A percentile compares a stretch with the other conserved stretches of the same genome.
These are phyloP conservation scores for Colletotrichum kahawae DNA, from an alignment of 2,329 filamentous ascomycete species.

Conservation along the genomic window DNA sequence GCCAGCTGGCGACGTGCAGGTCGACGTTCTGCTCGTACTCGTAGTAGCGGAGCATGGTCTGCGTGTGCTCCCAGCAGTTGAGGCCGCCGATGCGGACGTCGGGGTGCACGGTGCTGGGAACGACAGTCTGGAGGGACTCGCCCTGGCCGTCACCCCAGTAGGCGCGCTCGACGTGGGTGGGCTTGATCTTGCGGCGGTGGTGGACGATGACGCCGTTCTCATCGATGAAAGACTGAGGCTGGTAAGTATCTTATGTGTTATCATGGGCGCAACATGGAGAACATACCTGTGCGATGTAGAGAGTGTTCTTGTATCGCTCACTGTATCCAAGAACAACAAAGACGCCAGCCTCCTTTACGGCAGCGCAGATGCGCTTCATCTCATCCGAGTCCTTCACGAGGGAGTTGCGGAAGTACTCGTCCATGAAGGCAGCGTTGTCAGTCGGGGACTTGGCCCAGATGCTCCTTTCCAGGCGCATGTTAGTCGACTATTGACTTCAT, in stretches of 20 bases:
- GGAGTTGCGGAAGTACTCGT: conserved; percentile 51
- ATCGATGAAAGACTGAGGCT: conserved; percentile 53
- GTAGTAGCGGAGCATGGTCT: conserved; percentile 24
- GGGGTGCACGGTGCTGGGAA: conserved; percentile 39
- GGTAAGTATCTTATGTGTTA: neutral
- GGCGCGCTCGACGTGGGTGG: conserved; percentile 51
- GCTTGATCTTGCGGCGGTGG: conserved; percentile 56
- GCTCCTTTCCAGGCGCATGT: conserved; percentile 24
- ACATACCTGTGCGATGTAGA: conserved; percentile 50
- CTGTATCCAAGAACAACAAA: conserved; percentile 53
- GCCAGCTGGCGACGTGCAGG: conserved; percentile 34
- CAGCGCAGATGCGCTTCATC: conserved; percentile 47
- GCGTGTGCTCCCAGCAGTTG: conserved; percentile 60
- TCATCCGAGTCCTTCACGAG: conserved; percentile 42
- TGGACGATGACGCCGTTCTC: conserved; percentile 48
- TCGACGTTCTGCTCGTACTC: conserved; percentile 32
- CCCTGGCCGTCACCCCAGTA: conserved; percentile 62
- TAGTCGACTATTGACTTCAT: neutral
- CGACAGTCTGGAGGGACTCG: conserved; percentile 59
- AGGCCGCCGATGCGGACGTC: conserved; percentile 58
- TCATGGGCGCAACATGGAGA: accelerated
- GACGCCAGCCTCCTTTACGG: conserved; percentile 50
- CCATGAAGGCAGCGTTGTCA: conserved; percentile 42
- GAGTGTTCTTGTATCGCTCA: conserved; percentile 48
- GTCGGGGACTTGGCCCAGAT: conserved; percentile 31